Base-by-base conservation (phyloP, 2,329 filamentous ascomycete species). In the Aureobasidium sp. region DNA sequence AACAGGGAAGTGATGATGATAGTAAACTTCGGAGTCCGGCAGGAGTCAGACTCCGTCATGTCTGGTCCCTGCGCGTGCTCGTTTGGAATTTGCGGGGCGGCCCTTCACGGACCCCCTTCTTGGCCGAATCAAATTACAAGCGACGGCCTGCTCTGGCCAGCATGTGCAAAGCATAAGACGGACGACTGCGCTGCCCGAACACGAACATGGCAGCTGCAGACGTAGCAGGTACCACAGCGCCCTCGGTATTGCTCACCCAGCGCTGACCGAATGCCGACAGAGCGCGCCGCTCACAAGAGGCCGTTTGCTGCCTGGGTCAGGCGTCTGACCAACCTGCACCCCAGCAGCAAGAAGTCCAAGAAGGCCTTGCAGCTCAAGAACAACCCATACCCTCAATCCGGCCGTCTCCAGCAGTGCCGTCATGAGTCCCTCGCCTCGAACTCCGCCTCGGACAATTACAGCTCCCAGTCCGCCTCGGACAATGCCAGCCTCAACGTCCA, bases 271-370 rank as follows among this genome's bases (percentile, higher is more conserved):
- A 59, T 59, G 56, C 35, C 75, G 65, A 68, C 75, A 91, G 88
- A 91, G 74, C 84, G 85, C 67, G 81, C 86, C 70, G 83, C 83
- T 68, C 88, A 91, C 67, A 87, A 91, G 68, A 86, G 90, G 66
- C 93, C 92, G 27, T 97, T 97, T 72, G 85, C 92, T 50, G 90
- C 87, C 67, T 95, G 93, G 89, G 91, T 99, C 80, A 96, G 92
- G 81, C 92, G 92, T 71, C 84, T 97, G 62, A 87, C 91, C 64
- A 93, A 88, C 73, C 87, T 96, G 76, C 72, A 72, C 65, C 79
- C 78, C 70, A 77, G 78, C 68, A 70, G 62, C 66, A 75, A 78
- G 64, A 76, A 75, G 47, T 24, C 62, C 31, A 66, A 63, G 49
- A 66, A 66, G 61, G 60, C 65, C 66, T 67, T 29, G 17, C 66